Evolutionary conservation across 768 basidiomycete genomes (phyloP).

Genomic region (Inosperma sp.): DNA sequence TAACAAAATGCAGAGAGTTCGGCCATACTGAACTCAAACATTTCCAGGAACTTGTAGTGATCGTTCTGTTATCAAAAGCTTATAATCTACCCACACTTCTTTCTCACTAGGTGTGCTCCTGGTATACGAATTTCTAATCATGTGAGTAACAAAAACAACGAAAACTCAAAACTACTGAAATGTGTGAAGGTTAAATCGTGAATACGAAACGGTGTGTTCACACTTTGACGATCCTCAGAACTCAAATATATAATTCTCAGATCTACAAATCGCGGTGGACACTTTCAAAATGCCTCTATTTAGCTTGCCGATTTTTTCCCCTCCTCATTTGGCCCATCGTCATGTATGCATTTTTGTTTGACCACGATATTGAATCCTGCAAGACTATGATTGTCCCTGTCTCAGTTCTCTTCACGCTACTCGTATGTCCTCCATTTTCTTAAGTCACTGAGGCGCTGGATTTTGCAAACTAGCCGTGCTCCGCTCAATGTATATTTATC

Average conservation of each 20-base stretch:
- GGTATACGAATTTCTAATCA: conserved; percentile 8
- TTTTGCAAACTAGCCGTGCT: background rate
- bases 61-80: background rate
- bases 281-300: conserved; percentile 33
- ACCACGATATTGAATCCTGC: conserved; percentile 28
- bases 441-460: background rate
- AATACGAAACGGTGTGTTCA: background rate
- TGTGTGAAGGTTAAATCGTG: background rate
- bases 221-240: background rate
- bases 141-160: background rate
- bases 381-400: background rate
- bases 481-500: conserved; percentile 7
- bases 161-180: too few relatives aligned
- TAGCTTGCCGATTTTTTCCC: conserved; percentile 37
- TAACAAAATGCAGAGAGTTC: too few relatives aligned
- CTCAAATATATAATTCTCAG: conserved; percentile 14
- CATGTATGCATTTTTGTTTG: conserved; percentile 29
- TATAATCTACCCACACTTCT: background rate
- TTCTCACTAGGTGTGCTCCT: background rate
- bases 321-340: conserved; percentile 31
- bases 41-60: background rate
- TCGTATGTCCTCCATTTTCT: background rate
- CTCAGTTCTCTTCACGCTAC: background rate
- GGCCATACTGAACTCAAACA: too few relatives aligned
- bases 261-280: conserved; percentile 32